Percentiles rank a stretch among this genome's conserved stretches.
Conservation (phyloP, 2,329 filamentous ascomycete species). For the Trichoderma afroharzianum region DNA sequence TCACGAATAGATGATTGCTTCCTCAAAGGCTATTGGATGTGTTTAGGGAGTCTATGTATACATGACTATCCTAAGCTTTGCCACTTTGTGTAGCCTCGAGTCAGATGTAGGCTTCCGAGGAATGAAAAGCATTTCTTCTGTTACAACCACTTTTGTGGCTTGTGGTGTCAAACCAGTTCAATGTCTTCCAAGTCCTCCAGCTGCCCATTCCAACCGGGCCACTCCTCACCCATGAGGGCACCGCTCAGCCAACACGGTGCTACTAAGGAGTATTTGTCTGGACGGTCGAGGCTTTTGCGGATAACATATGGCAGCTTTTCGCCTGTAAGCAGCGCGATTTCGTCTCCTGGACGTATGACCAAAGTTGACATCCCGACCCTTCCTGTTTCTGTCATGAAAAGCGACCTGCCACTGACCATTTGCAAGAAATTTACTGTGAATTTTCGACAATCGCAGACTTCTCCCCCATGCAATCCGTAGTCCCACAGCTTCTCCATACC, state of each 20-base stretch:
- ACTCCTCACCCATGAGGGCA: background rate
- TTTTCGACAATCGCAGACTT: background rate
- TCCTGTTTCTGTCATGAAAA: background rate
- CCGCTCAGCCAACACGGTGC: background rate
- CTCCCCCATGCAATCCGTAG: background rate
- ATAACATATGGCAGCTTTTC: background rate
- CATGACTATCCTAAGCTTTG: background rate
- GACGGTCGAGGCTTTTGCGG: background rate
- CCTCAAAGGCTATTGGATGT: too few relatives aligned
- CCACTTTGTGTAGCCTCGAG: background rate
- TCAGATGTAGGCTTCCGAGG: accelerated
- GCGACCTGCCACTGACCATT: background rate
- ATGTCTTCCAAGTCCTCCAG: background rate
- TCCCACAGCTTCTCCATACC: background rate
- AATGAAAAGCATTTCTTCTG: background rate
- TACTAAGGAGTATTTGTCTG: background rate
- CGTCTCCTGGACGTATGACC: background rate
- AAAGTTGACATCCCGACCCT: background rate
- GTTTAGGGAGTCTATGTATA: background rate
- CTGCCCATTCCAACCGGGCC: background rate
- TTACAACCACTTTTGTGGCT: background rate
- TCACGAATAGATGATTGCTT: background rate
- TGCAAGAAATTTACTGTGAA: background rate
- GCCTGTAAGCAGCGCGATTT: background rate
- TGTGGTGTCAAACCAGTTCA: background rate